phyloP scores from a whole-genome alignment of 1,284 basidiomycete genomes.

The Xerocomus minutiporus region DNA sequence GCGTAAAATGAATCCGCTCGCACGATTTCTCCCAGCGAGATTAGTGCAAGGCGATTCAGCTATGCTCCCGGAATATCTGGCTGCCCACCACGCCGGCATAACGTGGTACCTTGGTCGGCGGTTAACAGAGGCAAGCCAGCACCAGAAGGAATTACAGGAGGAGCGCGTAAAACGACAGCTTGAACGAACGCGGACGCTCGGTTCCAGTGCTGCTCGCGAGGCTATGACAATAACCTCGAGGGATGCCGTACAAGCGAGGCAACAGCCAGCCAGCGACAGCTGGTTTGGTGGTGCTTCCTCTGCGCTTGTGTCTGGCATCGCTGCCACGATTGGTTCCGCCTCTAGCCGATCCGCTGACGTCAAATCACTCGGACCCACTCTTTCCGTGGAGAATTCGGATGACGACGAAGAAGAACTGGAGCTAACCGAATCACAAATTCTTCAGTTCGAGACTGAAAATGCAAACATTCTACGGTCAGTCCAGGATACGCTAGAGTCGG shows the following conservation, averaged over 20 bases:
- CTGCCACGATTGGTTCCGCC: slow-evolving; percentile 57
- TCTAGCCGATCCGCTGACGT: slow-evolving; percentile 29
- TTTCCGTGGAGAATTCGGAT: slow-evolving; percentile 44
- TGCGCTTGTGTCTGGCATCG: slow-evolving; percentile 52
- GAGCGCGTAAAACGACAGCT: slow-evolving; percentile 78
- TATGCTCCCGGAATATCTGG: slow-evolving; percentile 63
- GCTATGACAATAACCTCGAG: slow-evolving; percentile 40
- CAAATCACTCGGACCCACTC: slow-evolving; percentile 24
- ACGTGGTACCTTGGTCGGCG: slow-evolving; percentile 82
- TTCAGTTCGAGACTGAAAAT: slow-evolving; percentile 88
- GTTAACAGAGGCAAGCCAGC: slow-evolving; percentile 72
- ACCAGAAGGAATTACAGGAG: slow-evolving; percentile 84
- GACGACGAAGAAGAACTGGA: slow-evolving; percentile 72
- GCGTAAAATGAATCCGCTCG: slow-evolving; percentile 55
- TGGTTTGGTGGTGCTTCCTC: slow-evolving; percentile 67
- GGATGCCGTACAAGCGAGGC: slow-evolving; percentile 18
- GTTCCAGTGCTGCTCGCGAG: slow-evolving; percentile 63
- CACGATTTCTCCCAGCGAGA: slow-evolving; percentile 61
- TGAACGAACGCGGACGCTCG: slow-evolving; percentile 75
- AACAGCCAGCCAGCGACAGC: slow-evolving; percentile 35
- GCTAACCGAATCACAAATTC: slow-evolving; percentile 77
- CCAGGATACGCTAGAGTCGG: slow-evolving; percentile 78
- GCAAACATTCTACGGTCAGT: slow-evolving; percentile 77
- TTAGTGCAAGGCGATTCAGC: slow-evolving; percentile 57
- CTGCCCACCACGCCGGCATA: slow-evolving; percentile 78